phyloP scores from a whole-genome alignment of 495 filamentous ascomycete genomes.

The Penicillium turbatum region DNA sequence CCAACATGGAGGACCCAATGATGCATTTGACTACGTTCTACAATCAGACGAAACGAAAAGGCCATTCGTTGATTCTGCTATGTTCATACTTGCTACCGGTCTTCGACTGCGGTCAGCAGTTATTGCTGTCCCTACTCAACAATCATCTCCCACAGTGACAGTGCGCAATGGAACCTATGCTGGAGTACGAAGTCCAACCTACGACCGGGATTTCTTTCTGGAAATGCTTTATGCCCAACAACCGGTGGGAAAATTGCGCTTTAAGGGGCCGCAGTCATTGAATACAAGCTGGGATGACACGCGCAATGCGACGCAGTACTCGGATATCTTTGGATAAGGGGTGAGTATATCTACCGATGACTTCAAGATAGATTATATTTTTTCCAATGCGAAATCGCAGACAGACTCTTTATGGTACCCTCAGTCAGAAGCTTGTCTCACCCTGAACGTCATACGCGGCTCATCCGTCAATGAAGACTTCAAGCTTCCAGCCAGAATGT shows the following conservation, averaged over 20 bases:
- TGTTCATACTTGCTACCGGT: constrained; percentile 9
- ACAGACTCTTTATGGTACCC: constrained; percentile 45
- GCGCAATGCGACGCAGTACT: constrained; percentile 46
- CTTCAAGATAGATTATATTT: too few species aligned
- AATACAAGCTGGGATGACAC: constrained; percentile 38
- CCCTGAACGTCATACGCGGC: constrained; percentile 50
- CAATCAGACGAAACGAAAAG: too few species aligned
- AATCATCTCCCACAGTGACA: constrained; percentile 13
- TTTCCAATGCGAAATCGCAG: neutral
- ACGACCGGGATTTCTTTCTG: constrained; percentile 44
- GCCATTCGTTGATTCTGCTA: too few species aligned
- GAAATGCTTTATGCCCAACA: constrained; percentile 48
- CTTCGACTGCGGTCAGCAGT: constrained; percentile 13
- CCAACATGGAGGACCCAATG: too few species aligned
- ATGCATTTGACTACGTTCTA: too few species aligned
- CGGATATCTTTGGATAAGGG: constrained; percentile 46
- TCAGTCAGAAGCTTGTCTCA: constrained; percentile 52
- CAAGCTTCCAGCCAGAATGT: constrained; percentile 48
- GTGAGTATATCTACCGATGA: too few species aligned
- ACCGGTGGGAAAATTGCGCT: constrained; percentile 43
- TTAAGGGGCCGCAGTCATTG: constrained; percentile 42
- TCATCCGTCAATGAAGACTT: constrained; percentile 29
- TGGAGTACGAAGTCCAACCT: constrained; percentile 32
- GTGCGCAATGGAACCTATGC: constrained; percentile 39
- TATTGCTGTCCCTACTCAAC: constrained; percentile 13